Evolutionary conservation across 1,284 basidiomycete genomes (phyloP).

Genomic region (Leccinum holopus): DNA sequence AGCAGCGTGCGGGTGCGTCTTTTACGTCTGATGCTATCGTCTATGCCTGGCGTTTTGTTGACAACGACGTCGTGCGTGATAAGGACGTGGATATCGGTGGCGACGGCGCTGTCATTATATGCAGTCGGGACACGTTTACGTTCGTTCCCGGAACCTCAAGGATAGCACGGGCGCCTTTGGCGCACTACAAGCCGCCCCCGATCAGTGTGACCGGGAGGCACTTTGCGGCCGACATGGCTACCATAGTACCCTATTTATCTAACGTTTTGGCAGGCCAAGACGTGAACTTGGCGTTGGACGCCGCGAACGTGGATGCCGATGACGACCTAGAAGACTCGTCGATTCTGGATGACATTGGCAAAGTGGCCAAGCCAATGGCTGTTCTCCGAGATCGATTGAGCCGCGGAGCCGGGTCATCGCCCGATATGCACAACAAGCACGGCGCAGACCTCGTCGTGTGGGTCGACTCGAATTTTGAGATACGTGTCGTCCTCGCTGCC

Average conservation of each 20-base stretch:
- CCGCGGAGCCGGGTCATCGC: conserved; percentile 14
- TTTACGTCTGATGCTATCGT: neutral
- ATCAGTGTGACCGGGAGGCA: conserved; percentile 61
- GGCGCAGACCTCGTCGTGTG: conserved; percentile 68
- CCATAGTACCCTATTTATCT: conserved; percentile 55
- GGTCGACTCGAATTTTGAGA: conserved; percentile 37
- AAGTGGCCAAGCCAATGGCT: conserved; percentile 42
- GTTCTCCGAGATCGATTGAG: conserved; percentile 34
- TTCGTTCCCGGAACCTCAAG: conserved; percentile 65
- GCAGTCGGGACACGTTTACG: conserved; percentile 94
- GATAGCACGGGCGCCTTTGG: conserved; percentile 87
- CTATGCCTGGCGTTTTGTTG: neutral
- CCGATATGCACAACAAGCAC: conserved; percentile 33
- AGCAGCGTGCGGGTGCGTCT: conserved; percentile 72
- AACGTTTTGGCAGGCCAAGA: neutral
- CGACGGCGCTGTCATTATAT: conserved; percentile 89
- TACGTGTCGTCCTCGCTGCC: conserved; percentile 64
- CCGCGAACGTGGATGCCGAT: conserved; percentile 23
- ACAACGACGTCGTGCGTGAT: conserved; percentile 4
- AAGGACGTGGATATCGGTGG: conserved; percentile 87
- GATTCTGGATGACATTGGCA: conserved; percentile 51
- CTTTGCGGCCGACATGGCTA: conserved; percentile 68
- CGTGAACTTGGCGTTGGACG: conserved; percentile 4
- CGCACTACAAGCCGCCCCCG: conserved; percentile 60
- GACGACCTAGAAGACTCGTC: conserved; percentile 44